phyloP scores from a whole-genome alignment of 331 rosid genomes.

The Quercus phellos region DNA sequence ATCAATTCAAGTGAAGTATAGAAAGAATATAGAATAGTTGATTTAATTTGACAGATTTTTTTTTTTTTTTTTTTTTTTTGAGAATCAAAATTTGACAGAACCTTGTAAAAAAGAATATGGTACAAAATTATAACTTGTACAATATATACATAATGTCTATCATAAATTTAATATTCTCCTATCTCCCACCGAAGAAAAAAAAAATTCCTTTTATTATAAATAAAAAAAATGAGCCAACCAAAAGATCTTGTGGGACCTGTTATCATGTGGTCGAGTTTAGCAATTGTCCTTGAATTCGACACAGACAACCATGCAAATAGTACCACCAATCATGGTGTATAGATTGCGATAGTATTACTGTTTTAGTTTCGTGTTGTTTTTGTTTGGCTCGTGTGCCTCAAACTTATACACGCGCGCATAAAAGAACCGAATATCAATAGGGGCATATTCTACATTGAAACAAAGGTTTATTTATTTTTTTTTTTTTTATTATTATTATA shows the following conservation, averaged over 20 bases:
- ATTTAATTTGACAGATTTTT: background rate
- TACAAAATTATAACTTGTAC: background rate
- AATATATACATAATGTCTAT: background rate
- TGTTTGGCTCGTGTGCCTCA: slow-evolving; percentile 8
- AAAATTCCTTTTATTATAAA: background rate
- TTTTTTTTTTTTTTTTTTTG: no score
- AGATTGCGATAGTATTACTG: background rate
- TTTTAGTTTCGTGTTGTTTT: background rate
- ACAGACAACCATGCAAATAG: slow-evolving; percentile 1
- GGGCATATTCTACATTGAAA: slow-evolving; percentile 38
- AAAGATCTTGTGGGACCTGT: slow-evolving; percentile 46
- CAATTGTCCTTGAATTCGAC: slow-evolving; percentile 1
- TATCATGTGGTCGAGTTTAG: slow-evolving; percentile 15
- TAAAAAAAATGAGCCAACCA: background rate
- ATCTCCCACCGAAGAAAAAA: background rate
- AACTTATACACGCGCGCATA: slow-evolving; percentile 21
- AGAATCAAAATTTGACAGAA: no score
- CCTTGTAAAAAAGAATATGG: background rate
- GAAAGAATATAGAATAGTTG: background rate
- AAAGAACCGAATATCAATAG: slow-evolving; percentile 23
- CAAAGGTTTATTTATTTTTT: no score
- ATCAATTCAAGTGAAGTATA: background rate
- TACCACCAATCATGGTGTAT: background rate
- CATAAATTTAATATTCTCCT: background rate
- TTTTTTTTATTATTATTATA: no score